A percentile compares a stretch with the other conserved stretches of the same genome.
Conservation (phyloP, 73 alveolate species). For the Blepharisma japonicum region DNA sequence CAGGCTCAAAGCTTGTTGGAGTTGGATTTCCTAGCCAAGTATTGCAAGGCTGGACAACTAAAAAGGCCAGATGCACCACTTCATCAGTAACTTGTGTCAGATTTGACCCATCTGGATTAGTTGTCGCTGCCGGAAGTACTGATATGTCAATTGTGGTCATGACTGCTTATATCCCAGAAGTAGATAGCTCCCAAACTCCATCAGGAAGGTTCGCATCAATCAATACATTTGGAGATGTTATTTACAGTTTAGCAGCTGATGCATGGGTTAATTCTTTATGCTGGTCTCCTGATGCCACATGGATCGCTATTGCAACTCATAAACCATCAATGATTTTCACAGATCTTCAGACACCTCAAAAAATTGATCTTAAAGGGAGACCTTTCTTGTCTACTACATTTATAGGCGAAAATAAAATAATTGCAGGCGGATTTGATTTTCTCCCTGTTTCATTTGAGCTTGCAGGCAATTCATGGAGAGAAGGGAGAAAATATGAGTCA, state of each 20-base stretch:
- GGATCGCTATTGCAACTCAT: constrained; percentile 50
- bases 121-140: constrained; percentile 51
- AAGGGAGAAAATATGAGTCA: background rate
- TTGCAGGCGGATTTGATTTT: constrained; percentile 61
- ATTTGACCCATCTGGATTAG: constrained; percentile 53
- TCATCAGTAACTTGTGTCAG: constrained; percentile 41
- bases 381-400: constrained; percentile 49
- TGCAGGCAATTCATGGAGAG: constrained; percentile 42
- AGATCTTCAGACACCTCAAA: constrained; percentile 45
- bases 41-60: constrained; percentile 34
- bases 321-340: constrained; percentile 48
- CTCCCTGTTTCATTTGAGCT: constrained; percentile 43
- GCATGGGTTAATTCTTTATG: constrained; percentile 54
- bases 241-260: constrained; percentile 33
- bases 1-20: constrained; percentile 52
- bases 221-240: constrained; percentile 44
- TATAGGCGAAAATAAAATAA: constrained; percentile 40
- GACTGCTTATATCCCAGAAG: constrained; percentile 38
- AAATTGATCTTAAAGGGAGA: constrained; percentile 45
- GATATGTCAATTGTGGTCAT: constrained; percentile 55
- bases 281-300: constrained; percentile 47
- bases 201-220: constrained; percentile 44
- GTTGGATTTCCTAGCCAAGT: constrained; percentile 40
- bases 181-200: constrained; percentile 31
- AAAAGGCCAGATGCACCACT: constrained; percentile 41